Base-by-base conservation (phyloP, 495 filamentous ascomycete genomes). In the Penicillium cinerascens region DNA sequence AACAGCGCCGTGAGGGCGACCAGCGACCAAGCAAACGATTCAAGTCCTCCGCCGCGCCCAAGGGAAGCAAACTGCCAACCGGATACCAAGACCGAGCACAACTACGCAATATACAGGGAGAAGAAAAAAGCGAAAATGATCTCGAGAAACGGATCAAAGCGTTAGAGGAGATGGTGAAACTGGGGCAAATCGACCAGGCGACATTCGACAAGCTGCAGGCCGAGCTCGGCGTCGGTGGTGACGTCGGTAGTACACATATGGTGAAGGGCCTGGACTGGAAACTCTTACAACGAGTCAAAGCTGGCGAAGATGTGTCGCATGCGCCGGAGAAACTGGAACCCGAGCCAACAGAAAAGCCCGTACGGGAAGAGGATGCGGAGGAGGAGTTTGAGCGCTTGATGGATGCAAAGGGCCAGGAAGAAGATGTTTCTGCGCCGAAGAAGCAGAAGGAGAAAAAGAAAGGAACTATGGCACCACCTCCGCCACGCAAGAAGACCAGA, bases 261-360 rank as follows among this genome's bases (percentile, higher is more conserved):
- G 84, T 96, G 26, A 97, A 97, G 69, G 93, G 93, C 2, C 69
- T 98, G 51, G 95, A 98, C 70, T 87, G 86, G 61, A 84, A 84
- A 67, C 69, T 98, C 17, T 70, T 98, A 42, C 82, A 86, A 66
- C 78, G 87, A 61, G 78, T 91, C 25, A 79, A 77, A 58, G 81
- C 77, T 44, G 89, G 88, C 5, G 89, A 92, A 67, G 84, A 92
- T 73, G 78, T 92, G 29, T 55, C 52, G 16, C 44, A 54, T 38
- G 36, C 58, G 1, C 21, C 54, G 6, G 54, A 63, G 25, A 70
- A 70, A 20, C 26, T 51, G 9, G 57, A 33, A 2, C 51, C 59
- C 6, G 25, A 23, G 2, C 22, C 44, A 11, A 16, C 52, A 9
- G 55, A 44, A 23, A 51, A 61, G 13, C 52, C 49, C 5, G 11